phyloP scores from a whole-genome alignment of 106 monocot genomes.

The Cymbidium sinense region DNA sequence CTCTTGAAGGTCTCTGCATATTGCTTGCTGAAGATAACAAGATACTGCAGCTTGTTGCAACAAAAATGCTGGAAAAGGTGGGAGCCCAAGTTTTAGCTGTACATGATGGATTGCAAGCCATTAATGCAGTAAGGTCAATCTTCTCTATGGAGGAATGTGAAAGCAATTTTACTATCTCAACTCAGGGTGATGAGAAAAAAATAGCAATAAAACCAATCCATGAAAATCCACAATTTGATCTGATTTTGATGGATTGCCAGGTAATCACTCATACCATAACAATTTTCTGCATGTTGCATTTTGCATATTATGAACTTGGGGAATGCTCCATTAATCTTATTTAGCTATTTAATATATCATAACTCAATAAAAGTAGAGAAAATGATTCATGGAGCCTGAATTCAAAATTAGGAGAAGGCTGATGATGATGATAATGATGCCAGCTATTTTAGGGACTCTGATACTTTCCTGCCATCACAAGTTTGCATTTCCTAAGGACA shows the following conservation, averaged over 20 bases:
- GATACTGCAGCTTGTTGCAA: conserved; percentile 49
- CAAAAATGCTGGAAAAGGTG: conserved; percentile 39
- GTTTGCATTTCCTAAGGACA: too few species aligned
- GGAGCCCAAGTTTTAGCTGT: conserved; percentile 37
- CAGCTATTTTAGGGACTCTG: too few species aligned
- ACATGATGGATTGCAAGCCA: conserved; percentile 49
- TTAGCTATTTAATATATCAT: too few species aligned
- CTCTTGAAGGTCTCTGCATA: conserved; percentile 35
- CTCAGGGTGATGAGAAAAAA: conserved; percentile 2
- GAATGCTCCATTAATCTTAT: too few species aligned
- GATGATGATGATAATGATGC: too few species aligned
- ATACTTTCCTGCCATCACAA: too few species aligned
- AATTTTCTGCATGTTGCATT: too few species aligned
- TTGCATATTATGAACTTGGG: too few species aligned
- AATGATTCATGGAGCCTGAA: too few species aligned
- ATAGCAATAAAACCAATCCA: conserved; percentile 7
- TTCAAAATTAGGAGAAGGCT: too few species aligned
- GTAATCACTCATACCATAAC: conserved; percentile 9
- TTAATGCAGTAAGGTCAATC: conserved; percentile 20
- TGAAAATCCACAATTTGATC: conserved; percentile 22
- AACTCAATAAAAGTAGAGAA: too few species aligned
- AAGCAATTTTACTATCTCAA: too few species aligned
- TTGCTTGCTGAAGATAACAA: conserved; percentile 58
- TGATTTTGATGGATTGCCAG: conserved; percentile 61
- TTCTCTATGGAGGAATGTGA: not conserved